These are phyloP conservation scores for Dillenia suffruticosa DNA, from an alignment of 164 flowering plant species.

Conservation along the genomic window DNA sequence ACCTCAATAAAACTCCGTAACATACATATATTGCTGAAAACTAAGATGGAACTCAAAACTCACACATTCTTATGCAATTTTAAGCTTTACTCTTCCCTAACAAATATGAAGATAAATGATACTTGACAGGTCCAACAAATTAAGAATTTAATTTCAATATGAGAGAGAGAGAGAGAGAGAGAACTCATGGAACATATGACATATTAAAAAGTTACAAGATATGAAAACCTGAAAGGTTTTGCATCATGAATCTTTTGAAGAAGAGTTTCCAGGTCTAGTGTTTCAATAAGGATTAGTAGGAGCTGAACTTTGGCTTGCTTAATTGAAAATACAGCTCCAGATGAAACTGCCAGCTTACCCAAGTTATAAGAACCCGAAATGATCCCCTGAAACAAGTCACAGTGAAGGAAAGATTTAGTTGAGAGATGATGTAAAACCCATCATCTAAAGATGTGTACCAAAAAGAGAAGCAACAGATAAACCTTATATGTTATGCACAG, in stretches of 20 bases:
- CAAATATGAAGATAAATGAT: too few species aligned
- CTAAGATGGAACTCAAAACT: too few species aligned
- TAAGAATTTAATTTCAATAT: too few species aligned
- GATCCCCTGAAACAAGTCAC: conserved; percentile 46
- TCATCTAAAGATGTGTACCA: neutral
- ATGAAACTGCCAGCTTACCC: conserved; percentile 59
- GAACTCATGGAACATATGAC: too few species aligned
- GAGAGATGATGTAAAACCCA: neutral
- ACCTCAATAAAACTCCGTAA: too few species aligned
- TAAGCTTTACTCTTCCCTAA: too few species aligned
- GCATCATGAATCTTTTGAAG: conserved; percentile 85
- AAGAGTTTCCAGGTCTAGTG: conserved; percentile 76
- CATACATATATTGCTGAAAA: too few species aligned
- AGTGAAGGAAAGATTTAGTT: conserved; percentile 9
- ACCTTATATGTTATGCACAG: conserved; percentile 80
- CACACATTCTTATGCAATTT: too few species aligned
- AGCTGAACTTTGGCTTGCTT: conserved; percentile 73
- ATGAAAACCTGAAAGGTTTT: conserved; percentile 64
- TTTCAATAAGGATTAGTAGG: conserved; percentile 77
- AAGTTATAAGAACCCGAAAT: conserved; percentile 54
- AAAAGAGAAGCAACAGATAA: conserved; percentile 5
- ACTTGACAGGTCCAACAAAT: too few species aligned
- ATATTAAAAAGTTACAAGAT: too few species aligned
- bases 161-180: too few species aligned
- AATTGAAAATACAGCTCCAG: conserved; percentile 52